Base-by-base conservation (phyloP, 2,329 filamentous ascomycete genomes). In the Aureobasidium sp. region DNA sequence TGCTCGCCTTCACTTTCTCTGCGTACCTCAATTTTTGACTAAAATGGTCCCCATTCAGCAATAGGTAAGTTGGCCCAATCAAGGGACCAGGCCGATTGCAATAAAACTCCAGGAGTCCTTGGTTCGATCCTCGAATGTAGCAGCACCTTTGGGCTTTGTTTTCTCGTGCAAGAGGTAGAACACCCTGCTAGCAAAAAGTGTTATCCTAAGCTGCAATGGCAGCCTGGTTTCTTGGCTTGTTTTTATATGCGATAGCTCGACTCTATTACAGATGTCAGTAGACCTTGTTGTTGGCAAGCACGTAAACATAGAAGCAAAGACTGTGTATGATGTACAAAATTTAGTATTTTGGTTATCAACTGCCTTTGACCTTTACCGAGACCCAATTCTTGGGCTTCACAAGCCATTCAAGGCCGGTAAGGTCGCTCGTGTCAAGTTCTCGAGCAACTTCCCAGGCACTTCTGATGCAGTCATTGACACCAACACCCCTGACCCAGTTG, bases 381-480 rank as follows among this genome's bases (percentile, higher is more conserved):
- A 63, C 29, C 62, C 62, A 63, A 9, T 59, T 27, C 34, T 63
- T 60, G 8, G 56, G 53, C 26, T 63, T 56, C 6, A 63, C 62
- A 12, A 51, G 46, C 27, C 26, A 41, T 41, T 61, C 59, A 44
- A 55, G 47, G 26, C 51, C 61, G 37, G 51, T 60, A 23, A 52
- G 17, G 5, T 41, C 20, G 17, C 48, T 48, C 32, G 68, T 73
- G 57, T 60, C 75, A 68, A 75, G 74, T 65, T 56, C 76, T 71
- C 72, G 74, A 65, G 72, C 82, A n/a, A 84, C 75, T 64, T 84
- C 73, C 71, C 81, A 82, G 6, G 81, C 85, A 60, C 79, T 80
- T 26, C 79, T 77, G 41, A 88, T 75, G 63, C 77, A 79, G 67
- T 80, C 79, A 62, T 80, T 80, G 2, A 80, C 78, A 1, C 78